Percentiles rank a stretch among this genome's conserved stretches.
These are phyloP conservation scores for Sclerotiophoma versabilis DNA, from an alignment of 2,329 filamentous ascomycete species.

Conservation along the genomic window DNA sequence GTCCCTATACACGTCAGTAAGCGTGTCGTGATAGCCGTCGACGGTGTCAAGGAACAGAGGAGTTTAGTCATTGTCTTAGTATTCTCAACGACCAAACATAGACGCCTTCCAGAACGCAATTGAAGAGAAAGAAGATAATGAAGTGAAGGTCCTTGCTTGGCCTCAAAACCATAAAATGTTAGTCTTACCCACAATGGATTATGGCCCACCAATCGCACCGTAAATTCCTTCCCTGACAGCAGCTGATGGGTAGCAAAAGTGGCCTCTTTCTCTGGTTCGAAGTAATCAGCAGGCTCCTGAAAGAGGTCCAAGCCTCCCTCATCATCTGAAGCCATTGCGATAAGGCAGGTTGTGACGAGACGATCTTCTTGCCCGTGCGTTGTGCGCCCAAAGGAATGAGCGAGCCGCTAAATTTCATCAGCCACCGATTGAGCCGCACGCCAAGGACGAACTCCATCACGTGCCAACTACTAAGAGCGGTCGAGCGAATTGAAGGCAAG, in stretches of 20 bases:
- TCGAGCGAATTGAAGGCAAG: neutral
- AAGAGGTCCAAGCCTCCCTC: conserved; percentile 66
- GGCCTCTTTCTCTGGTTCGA: conserved; percentile 76
- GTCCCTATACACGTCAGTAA: conserved; percentile 60
- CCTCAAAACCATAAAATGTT: conserved; percentile 3
- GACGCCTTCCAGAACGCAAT: conserved; percentile 1
- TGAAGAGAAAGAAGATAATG: neutral
- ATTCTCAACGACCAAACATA: neutral
- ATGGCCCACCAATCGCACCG: conserved; percentile 81
- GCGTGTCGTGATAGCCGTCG: conserved; percentile 3
- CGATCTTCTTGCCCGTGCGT: conserved; percentile 24
- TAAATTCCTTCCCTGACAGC: conserved; percentile 68
- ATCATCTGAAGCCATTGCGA: conserved; percentile 38
- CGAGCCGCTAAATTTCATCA: conserved; percentile 10
- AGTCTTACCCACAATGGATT: conserved; percentile 79
- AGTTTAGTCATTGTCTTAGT: neutral
- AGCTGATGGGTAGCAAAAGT: conserved; percentile 77
- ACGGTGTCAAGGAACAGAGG: neutral
- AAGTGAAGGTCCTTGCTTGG: conserved; percentile 4
- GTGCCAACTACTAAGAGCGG: neutral
- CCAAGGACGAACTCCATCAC: conserved; percentile 12
- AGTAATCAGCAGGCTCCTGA: conserved; percentile 81
- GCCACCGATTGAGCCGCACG: conserved; percentile 14
- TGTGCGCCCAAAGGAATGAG: conserved; percentile 18
- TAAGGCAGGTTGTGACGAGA: conserved; percentile 20